phyloP scores from a whole-genome alignment of 2,329 filamentous ascomycete species.

The Bisporella sp. region DNA sequence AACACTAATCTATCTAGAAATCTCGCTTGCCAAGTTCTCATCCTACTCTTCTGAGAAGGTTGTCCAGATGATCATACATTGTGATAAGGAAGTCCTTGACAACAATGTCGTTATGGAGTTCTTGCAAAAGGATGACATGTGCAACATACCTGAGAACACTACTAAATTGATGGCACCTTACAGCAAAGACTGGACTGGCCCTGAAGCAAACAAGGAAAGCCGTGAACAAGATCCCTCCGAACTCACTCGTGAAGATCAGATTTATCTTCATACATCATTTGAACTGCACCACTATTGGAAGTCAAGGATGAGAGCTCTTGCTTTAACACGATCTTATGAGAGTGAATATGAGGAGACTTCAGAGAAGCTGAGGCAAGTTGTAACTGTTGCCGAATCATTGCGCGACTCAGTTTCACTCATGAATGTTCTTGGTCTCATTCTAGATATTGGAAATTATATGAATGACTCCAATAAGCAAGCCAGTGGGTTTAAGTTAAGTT shows the following conservation, averaged over 20 bases:
- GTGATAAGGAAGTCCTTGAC: slow-evolving; percentile 80
- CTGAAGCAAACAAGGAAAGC: slow-evolving; percentile 67
- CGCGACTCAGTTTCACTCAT: slow-evolving; percentile 89
- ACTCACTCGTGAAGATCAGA: slow-evolving; percentile 89
- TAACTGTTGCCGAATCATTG: slow-evolving; percentile 79
- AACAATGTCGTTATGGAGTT: slow-evolving; percentile 96
- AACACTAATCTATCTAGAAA: slow-evolving; percentile 45
- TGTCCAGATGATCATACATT: slow-evolving; percentile 90
- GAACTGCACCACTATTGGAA: slow-evolving; percentile 99
- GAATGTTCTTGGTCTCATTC: slow-evolving; percentile 90
- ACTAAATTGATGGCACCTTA: slow-evolving; percentile 91
- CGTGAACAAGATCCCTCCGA: slow-evolving; percentile 83
- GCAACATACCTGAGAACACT: slow-evolving; percentile 84
- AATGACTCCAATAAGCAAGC: slow-evolving; percentile 99
- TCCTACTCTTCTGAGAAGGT: slow-evolving; percentile 75
- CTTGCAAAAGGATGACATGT: slow-evolving; percentile 84
- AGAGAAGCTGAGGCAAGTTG: slow-evolving; percentile 77
- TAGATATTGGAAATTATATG: slow-evolving; percentile 99
- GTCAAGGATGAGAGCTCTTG: slow-evolving; percentile 86
- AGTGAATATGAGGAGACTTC: slow-evolving; percentile 87
- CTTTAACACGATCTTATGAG: slow-evolving; percentile 78
- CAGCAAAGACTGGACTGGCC: slow-evolving; percentile 91
- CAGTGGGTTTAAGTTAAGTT: slow-evolving; percentile 94
- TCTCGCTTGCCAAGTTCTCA: slow-evolving; percentile 91
- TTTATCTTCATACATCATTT: slow-evolving; percentile 87